Evolutionary conservation across 352 stramenopile species (phyloP), one percentile per base, ranked within the genome.

Genomic region (Globisporangium cederbergense): DNA sequence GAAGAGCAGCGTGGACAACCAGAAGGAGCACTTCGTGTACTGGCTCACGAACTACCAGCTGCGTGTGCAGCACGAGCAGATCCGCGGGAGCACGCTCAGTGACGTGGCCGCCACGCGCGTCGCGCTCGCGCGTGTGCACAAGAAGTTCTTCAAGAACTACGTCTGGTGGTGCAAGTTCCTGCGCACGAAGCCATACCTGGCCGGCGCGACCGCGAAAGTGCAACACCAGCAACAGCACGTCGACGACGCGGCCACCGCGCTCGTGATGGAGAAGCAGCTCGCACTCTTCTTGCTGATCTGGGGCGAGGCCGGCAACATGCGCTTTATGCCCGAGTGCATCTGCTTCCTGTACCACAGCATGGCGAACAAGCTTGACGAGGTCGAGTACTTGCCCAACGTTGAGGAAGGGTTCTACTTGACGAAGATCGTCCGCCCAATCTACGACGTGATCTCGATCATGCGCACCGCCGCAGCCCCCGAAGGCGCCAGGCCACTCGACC

Each of bases 161-260:
- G 65, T 75, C 43, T 87, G 91, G 64, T 99, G 97, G 97, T 99
- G 96, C 74, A 83, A 90, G 55, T 96, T 96, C 51, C 81, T 99
- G 52, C 83, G 88, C 28, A 89, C 96, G 0, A 73, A 79, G 5
- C 93, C 91, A n/a, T 51, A 60, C 9, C 16, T 68, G 3, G 63
- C 58, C 0, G 63, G 63, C 16, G n/a, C 14, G 14, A 43, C 16
- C 6, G 57, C 38, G 9, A 62, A 67, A 47, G 54, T n/a, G 11
- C 47, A 46, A 30, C 63, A 58, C 20, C 14, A 52, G 47, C 43
- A 46, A 22, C 22, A 43, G 16, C 79, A 93, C 52, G 96, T 97
- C 11, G 60, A 67, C 1, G 79, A 81, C 0, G 79, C 74, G 47
- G 68, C 73, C 1, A 77, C 81, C 36, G 76, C 67, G 28, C 43